These are phyloP conservation scores for Hymenoscyphus scutula DNA, from an alignment of 2,329 filamentous ascomycete genomes.

Conservation along the genomic window DNA sequence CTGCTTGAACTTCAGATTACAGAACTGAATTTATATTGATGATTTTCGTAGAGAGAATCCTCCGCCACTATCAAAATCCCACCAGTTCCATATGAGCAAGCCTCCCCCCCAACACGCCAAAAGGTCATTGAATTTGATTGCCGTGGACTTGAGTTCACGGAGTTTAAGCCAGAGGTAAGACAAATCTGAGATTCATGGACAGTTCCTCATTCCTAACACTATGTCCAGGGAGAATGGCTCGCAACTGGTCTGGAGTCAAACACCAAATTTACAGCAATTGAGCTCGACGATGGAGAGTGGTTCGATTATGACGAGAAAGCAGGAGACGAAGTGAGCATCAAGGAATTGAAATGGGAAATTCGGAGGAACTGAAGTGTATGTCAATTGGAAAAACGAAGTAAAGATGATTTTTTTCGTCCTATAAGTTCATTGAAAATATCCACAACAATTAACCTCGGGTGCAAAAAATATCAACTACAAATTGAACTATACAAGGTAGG, in stretches of 20 bases:
- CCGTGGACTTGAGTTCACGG: constrained; percentile 84
- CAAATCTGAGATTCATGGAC: background rate
- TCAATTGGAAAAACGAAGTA: background rate
- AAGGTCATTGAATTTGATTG: constrained; percentile 92
- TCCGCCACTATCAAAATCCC: constrained; percentile 78
- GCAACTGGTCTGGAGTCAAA: constrained; percentile 77
- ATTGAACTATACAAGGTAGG: no score
- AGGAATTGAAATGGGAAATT: constrained; percentile 84
- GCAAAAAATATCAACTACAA: no score
- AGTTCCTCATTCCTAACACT: constrained; percentile 4
- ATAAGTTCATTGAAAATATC: background rate
- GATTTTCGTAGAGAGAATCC: constrained; percentile 65
- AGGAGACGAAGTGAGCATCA: constrained; percentile 87
- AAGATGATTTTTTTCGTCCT: background rate
- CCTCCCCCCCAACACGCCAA: constrained; percentile 69
- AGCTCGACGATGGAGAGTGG: constrained; percentile 90
- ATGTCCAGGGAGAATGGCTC: constrained; percentile 76
- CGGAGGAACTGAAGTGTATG: constrained; percentile 30
- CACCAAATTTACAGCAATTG: constrained; percentile 78
- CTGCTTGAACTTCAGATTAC: background rate
- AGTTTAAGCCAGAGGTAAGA: constrained; percentile 84
- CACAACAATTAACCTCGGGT: background rate
- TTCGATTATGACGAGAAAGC: constrained; percentile 97
- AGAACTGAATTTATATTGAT: background rate
- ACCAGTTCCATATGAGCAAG: constrained; percentile 68